phyloP scores from a whole-genome alignment of 2,329 filamentous ascomycete genomes.

The Clarireedia hainanense region DNA sequence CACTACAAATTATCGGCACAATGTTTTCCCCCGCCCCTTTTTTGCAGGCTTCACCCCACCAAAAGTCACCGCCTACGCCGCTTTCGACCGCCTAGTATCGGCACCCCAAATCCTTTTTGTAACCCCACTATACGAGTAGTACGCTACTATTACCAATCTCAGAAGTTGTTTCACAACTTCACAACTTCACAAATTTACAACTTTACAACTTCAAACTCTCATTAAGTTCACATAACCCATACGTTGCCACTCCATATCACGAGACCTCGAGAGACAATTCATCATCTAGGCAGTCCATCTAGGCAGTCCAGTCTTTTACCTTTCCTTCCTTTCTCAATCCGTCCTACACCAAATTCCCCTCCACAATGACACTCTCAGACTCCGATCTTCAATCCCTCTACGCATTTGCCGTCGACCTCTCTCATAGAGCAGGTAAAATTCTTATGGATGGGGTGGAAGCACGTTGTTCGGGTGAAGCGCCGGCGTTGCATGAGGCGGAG shows the following conservation, averaged over 20 bases:
- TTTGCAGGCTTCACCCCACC: neutral
- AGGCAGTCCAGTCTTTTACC: neutral
- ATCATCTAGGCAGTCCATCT: neutral
- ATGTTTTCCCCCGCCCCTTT: neutral
- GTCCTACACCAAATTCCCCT: neutral
- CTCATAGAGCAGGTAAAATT: conserved; percentile 60
- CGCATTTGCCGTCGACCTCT: conserved; percentile 61
- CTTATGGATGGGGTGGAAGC: conserved; percentile 56
- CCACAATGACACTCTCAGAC: neutral
- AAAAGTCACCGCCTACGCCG: neutral
- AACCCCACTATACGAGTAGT: neutral
- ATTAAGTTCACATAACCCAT: neutral
- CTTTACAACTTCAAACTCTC: neutral
- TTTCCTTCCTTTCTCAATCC: neutral
- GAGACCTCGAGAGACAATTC: too few relatives aligned
- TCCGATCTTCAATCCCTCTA: conserved; percentile 58
- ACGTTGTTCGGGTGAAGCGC: conserved; percentile 30
- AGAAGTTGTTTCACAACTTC: too few relatives aligned
- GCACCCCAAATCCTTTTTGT: neutral
- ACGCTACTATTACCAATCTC: too few relatives aligned
- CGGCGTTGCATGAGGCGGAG: conserved; percentile 36
- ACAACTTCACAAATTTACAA: too few relatives aligned
- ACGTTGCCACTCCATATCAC: too few relatives aligned
- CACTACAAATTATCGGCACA: neutral
- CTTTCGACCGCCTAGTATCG: neutral